Conservation (phyloP, 2,329 filamentous ascomycete genomes). For the Colletotrichum spaethianum region DNA sequence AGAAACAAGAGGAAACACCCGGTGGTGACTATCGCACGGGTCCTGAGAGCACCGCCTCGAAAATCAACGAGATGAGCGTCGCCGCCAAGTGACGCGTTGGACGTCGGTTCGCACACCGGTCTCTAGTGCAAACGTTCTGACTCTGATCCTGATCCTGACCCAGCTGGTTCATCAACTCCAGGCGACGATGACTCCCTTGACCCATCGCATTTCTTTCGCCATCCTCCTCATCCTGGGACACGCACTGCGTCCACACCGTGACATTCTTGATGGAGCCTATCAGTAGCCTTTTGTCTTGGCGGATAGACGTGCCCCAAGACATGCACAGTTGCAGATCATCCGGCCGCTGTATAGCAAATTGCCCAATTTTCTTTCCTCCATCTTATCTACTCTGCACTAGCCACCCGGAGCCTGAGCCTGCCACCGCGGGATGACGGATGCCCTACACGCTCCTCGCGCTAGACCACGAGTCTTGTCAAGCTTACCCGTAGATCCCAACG, state of each 20-base stretch:
- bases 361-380: neutral
- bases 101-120: neutral
- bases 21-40: neutral
- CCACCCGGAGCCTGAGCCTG: neutral
- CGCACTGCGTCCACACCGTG: conserved; percentile 22
- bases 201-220: neutral
- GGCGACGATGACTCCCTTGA: conserved; percentile 1
- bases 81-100: conserved; percentile 14
- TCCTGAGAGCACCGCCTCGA: neutral
- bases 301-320: conserved; percentile 10
- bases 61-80: neutral
- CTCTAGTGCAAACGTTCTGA: no score
- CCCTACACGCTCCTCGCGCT: neutral
- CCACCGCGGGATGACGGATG: conserved; percentile 6
- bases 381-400: neutral
- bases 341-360: neutral
- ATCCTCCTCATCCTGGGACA: neutral
- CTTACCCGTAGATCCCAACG: neutral
- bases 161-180: neutral
- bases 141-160: neutral
- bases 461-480: neutral
- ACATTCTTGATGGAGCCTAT: conserved; percentile 7
- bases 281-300: conserved; percentile 1
- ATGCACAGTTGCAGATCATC: conserved; percentile 30
- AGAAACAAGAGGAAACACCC: conserved; percentile 9